Evolutionary conservation across 192 early-diverging fungal species (phyloP).

Genomic region (Backusella tarrabulga): DNA sequence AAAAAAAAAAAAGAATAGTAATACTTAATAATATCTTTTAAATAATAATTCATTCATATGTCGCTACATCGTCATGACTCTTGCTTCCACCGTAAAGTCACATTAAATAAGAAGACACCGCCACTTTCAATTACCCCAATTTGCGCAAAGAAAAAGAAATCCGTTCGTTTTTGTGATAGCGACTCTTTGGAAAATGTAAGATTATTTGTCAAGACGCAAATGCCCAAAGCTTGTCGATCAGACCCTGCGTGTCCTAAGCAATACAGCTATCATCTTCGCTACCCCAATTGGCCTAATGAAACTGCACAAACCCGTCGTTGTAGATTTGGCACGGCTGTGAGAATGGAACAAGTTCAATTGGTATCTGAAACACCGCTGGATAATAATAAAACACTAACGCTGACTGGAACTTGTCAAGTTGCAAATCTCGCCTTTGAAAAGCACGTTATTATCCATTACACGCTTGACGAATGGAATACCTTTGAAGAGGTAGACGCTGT

Average conservation of each 20-base stretch:
- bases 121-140: neutral
- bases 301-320: neutral
- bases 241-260: neutral
- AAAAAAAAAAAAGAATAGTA: no score
- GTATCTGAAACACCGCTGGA: neutral
- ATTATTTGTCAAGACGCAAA: constrained; percentile 16
- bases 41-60: neutral
- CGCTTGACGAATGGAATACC: constrained; percentile 77
- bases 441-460: constrained; percentile 71
- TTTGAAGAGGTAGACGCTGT: constrained; percentile 61
- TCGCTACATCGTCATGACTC: neutral
- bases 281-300: constrained; percentile 1
- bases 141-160: constrained; percentile 2
- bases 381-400: neutral
- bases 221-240: constrained; percentile 12
- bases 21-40: neutral
- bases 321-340: neutral
- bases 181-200: constrained; percentile 14
- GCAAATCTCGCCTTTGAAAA: constrained; percentile 91
- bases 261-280: neutral
- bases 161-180: constrained; percentile 16
- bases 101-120: constrained; percentile 5
- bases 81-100: neutral
- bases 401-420: constrained; percentile 64
- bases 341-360: constrained; percentile 11